Conservation (phyloP, 305 asterid species). For the Striga hermonthica region DNA sequence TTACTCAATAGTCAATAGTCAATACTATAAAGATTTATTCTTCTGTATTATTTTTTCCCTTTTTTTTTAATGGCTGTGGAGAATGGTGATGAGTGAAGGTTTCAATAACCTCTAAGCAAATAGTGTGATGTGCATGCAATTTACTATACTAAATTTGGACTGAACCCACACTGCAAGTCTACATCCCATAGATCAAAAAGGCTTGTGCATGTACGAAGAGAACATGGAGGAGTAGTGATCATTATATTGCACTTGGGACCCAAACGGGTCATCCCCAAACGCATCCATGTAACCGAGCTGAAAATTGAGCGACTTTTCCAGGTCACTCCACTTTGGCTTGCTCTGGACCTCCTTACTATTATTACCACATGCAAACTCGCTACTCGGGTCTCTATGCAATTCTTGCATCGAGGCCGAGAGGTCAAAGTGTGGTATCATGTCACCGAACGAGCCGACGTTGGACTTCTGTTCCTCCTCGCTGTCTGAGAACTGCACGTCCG, state of each 20-base stretch:
- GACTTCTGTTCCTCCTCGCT: constrained; percentile 41
- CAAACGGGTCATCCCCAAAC: constrained; percentile 31
- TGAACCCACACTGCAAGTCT: not conserved
- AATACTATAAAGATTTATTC: constrained; percentile 21
- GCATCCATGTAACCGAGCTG: constrained; percentile 33
- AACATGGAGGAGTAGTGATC: constrained; percentile 32
- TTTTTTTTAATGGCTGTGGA: not conserved
- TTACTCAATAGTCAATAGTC: constrained; percentile 23
- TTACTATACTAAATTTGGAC: constrained; percentile 7
- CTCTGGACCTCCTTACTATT: constrained; percentile 40
- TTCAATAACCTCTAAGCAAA: constrained; percentile 14
- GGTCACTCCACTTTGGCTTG: constrained; percentile 29
- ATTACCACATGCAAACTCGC: constrained; percentile 27
- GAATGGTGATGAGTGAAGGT: not conserved
- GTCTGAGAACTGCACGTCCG: constrained; percentile 35
- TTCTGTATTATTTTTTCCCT: not conserved
- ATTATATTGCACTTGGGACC: constrained; percentile 29
- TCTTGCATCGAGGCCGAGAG: constrained; percentile 30
- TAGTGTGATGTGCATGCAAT: constrained; percentile 20
- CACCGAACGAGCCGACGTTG: not conserved
- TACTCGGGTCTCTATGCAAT: constrained; percentile 34
- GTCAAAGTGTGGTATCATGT: constrained; percentile 22
- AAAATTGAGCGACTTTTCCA: constrained; percentile 27
- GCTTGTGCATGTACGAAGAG: too few relatives aligned
- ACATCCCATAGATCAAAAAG: not conserved